These are phyloP conservation scores for Penicillium brasilianum DNA, from an alignment of 2,329 filamentous ascomycete species.

Conservation along the genomic window DNA sequence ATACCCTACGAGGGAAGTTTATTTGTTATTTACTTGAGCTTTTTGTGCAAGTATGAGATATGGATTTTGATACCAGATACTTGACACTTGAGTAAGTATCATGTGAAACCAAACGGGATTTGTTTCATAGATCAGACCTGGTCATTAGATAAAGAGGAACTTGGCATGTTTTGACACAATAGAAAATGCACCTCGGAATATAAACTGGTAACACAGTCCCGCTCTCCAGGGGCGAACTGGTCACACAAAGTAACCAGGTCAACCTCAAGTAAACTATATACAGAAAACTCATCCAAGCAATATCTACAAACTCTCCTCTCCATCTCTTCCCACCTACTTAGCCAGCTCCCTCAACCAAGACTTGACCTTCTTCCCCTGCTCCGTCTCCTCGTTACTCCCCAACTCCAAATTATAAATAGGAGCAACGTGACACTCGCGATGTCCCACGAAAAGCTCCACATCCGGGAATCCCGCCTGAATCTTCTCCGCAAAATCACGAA, in stretches of 20 bases:
- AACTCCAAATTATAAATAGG: slow-evolving; percentile 49
- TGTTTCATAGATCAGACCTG: too few relatives aligned
- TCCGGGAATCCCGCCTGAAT: slow-evolving; percentile 49
- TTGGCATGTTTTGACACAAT: too few relatives aligned
- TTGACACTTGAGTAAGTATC: too few relatives aligned
- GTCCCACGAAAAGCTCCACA: slow-evolving; percentile 44
- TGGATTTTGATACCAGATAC: not conserved
- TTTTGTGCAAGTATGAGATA: not conserved
- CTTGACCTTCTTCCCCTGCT: slow-evolving; percentile 48
- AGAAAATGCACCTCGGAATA: not conserved
- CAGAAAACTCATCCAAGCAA: not conserved
- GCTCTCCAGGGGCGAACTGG: not conserved
- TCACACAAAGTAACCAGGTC: too few relatives aligned
- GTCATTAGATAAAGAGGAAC: too few relatives aligned
- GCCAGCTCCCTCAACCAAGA: slow-evolving; percentile 39
- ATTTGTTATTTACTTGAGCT: not conserved
- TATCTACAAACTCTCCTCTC: not conserved
- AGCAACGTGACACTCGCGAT: slow-evolving; percentile 49
- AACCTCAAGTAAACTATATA: too few relatives aligned
- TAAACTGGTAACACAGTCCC: not conserved
- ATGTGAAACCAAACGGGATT: not conserved
- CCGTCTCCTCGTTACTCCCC: slow-evolving; percentile 42
- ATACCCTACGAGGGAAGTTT: not conserved
- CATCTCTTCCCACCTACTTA: too few relatives aligned
- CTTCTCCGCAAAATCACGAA: slow-evolving; percentile 56